phyloP scores from a whole-genome alignment of 257 asterid species.

The Solanum appendiculatum region DNA sequence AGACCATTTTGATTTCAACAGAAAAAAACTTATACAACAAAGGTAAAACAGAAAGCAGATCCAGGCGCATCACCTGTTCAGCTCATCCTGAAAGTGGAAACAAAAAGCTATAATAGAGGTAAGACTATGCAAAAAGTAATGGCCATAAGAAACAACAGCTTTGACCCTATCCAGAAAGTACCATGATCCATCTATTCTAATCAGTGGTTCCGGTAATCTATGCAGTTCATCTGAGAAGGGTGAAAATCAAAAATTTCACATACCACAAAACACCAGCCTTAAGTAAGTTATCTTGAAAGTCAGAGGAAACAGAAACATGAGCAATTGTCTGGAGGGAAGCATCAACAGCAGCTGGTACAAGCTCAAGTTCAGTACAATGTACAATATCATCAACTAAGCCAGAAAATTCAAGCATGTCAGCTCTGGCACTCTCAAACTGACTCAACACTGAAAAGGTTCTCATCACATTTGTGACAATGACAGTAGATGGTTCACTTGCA shows the following conservation, averaged over 20 bases:
- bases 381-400: slow-evolving; percentile 89
- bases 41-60: background rate
- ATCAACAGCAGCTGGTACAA: slow-evolving; percentile 73
- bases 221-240: background rate
- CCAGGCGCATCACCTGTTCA: background rate
- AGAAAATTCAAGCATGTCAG: slow-evolving; percentile 65
- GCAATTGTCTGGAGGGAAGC: slow-evolving; percentile 89
- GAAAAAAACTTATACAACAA: background rate
- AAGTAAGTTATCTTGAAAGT: slow-evolving; percentile 70
- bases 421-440: slow-evolving; percentile 88
- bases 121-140: background rate
- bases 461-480: slow-evolving; percentile 79
- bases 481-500: slow-evolving; percentile 69
- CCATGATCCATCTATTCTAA: background rate
- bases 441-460: slow-evolving; percentile 77
- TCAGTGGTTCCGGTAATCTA: background rate
- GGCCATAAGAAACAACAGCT: background rate
- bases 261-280: slow-evolving; percentile 93
- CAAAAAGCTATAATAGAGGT: background rate
- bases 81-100: background rate
- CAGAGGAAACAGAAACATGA: slow-evolving; percentile 67
- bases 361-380: slow-evolving; percentile 92
- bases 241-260: slow-evolving; percentile 8
- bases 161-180: background rate
- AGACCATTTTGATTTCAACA: background rate